Evolutionary conservation across 2,329 filamentous ascomycete genomes (phyloP).

Genomic region (Lachnellula suecica): DNA sequence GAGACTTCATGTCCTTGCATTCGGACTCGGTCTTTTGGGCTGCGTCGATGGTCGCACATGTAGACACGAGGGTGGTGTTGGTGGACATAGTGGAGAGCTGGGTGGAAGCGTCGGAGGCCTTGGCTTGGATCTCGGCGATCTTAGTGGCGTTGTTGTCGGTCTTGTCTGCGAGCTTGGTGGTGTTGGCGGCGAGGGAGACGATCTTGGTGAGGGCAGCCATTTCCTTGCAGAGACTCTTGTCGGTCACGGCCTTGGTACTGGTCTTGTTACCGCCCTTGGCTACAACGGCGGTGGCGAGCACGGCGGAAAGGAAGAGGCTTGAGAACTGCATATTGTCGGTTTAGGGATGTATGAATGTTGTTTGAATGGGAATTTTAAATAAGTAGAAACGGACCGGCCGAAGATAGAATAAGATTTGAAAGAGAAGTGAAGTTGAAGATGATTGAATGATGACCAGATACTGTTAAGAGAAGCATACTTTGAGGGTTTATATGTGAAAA

Average conservation of each 20-base stretch:
- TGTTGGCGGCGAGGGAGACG: constrained; percentile 36
- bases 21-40: constrained; percentile 28
- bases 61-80: constrained; percentile 37
- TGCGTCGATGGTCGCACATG: constrained; percentile 35
- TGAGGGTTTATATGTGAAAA: constrained; percentile 5
- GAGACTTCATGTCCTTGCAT: constrained; percentile 31
- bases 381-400: constrained; percentile 25
- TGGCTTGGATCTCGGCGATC: constrained; percentile 37
- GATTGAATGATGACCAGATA: constrained; percentile 21
- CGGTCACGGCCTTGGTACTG: constrained; percentile 28
- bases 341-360: constrained; percentile 11
- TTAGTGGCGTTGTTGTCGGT: constrained; percentile 38
- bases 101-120: constrained; percentile 32
- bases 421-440: constrained; percentile 10
- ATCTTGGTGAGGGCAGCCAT: constrained; percentile 32
- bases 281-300: constrained; percentile 22
- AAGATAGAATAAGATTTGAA: constrained; percentile 16
- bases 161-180: constrained; percentile 34
- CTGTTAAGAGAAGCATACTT: constrained; percentile 5
- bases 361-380: constrained; percentile 4
- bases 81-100: constrained; percentile 32
- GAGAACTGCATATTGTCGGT: constrained; percentile 26
- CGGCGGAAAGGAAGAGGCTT: constrained; percentile 22
- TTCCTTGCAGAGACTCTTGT: constrained; percentile 34
- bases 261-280: constrained; percentile 28